Evolutionary conservation across 2,329 filamentous ascomycete species (phyloP).

Genomic region (Chrysoporthe puriensis): DNA sequence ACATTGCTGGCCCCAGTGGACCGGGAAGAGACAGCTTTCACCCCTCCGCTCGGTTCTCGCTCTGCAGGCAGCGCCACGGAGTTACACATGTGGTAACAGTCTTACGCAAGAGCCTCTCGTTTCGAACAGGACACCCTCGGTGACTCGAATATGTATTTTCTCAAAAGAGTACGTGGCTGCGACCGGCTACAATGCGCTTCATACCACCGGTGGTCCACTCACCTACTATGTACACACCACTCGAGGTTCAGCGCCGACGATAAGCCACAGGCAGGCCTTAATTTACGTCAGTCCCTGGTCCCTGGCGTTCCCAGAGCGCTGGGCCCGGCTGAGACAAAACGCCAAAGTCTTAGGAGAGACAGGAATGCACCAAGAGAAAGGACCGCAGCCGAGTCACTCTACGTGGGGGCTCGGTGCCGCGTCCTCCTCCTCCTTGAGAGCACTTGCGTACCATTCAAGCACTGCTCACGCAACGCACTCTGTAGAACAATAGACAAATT

Average conservation of each 20-base stretch:
- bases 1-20: slow-evolving; percentile 29
- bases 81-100: background rate
- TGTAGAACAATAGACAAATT: background rate
- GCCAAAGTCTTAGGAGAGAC: background rate
- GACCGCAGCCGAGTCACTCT: background rate
- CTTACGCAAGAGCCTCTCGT: background rate
- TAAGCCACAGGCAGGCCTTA: slow-evolving; percentile 3
- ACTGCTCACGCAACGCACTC: background rate
- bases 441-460: background rate
- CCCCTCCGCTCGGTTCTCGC: slow-evolving; percentile 2
- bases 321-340: slow-evolving; percentile 29
- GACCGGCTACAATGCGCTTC: background rate
- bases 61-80: background rate
- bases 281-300: slow-evolving; percentile 21
- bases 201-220: background rate
- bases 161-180: background rate
- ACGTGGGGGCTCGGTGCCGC: background rate
- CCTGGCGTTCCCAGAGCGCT: slow-evolving; percentile 25
- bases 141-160: background rate
- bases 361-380: background rate
- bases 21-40: background rate
- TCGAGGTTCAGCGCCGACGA: slow-evolving; percentile 10
- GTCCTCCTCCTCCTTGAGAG: background rate
- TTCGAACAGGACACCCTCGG: background rate
- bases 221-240: background rate